These are phyloP conservation scores for Xenosphaeropsis pyriputrescens DNA, from an alignment of 2,329 filamentous ascomycete genomes.

Conservation along the genomic window DNA sequence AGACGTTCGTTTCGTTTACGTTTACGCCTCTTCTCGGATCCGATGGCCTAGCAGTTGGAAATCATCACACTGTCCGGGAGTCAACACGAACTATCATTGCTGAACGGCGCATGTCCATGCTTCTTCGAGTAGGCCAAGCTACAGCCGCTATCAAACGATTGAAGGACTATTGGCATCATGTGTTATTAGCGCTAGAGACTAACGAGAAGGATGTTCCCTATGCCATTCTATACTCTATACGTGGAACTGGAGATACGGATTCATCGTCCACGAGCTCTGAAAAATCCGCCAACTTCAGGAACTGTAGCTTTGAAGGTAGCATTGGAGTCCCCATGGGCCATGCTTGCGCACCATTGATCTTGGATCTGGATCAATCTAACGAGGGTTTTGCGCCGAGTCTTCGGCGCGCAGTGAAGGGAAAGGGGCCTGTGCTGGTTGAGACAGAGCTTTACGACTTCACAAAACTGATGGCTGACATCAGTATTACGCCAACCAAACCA, in stretches of 20 bases:
- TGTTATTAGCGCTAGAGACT: conserved; percentile 11
- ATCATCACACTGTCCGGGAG: conserved; percentile 6
- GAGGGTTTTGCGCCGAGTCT: conserved; percentile 67
- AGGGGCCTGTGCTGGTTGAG: conserved; percentile 51
- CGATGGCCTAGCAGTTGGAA: conserved; percentile 42
- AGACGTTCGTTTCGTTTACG: conserved; percentile 73
- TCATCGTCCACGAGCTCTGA: conserved; percentile 55
- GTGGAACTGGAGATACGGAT: conserved; percentile 38
- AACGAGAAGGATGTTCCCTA: conserved; percentile 18
- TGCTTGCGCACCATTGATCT: conserved; percentile 36
- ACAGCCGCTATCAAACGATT: conserved; percentile 12
- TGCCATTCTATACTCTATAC: conserved; percentile 18
- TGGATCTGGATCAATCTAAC: conserved; percentile 54
- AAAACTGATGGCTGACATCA: conserved; percentile 17
- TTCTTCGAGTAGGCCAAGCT: conserved; percentile 21
- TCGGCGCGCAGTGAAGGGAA: conserved; percentile 33
- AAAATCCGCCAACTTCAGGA: conserved; percentile 42
- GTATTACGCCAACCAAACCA: conserved; percentile 40
- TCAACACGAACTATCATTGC: conserved; percentile 21
- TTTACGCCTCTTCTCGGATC: conserved; percentile 63
- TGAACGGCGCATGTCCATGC: conserved; percentile 20
- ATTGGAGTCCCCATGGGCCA: conserved; percentile 46
- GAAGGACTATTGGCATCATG: conserved; percentile 19
- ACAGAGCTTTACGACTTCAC: conserved; percentile 33
- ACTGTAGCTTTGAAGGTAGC: conserved; percentile 26